Base-by-base conservation (phyloP, 345 rosid genomes). In the Arabis hirsuta region DNA sequence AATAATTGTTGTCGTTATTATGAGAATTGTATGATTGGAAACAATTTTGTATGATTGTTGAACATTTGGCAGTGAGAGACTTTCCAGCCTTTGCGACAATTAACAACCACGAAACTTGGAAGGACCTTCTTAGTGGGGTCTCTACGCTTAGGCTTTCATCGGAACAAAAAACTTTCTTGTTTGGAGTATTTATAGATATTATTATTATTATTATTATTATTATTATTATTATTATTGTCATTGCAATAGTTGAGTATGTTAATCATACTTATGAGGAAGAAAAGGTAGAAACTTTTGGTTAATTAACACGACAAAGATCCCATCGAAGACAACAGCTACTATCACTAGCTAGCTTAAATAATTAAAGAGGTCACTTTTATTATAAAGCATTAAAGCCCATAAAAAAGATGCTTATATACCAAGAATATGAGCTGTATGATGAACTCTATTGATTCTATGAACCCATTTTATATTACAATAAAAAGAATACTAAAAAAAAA, bases 41-140 rank as follows among this genome's bases (percentile, higher is more conserved):
- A 73, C 47, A 55, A 55, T 54, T 54, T 24, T 7, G 39, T 13
- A 65, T 66, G 78, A 73, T 65, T 73, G 53, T 29, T 7, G 54
- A 51, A 9, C 31, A 63, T 34, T 73, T 66, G 67, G 68, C 47
- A 74, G 6, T 10, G 54, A 55, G 46, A 50, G 56, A 67, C 68
- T 67, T 67, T 74, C 44, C 61, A 73, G 78, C 34, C 48, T 51
- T 74, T 59, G 55, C 61, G 48, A 51, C 78, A 67, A 73, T 57
- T 65, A 65, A 65, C 67, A 73, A 41, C 78, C 78, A 73, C 67
- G 46, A 65, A 73, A 57, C 72, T 73, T 64, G 43, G 65, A 64
- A 55, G 51, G 71, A 46, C 71, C 9, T 42, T 52, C 16, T 67
- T 54, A 34, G 20, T 60, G 43, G 78, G 78, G 61, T 56, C 72